Evolutionary conservation across 192 early-diverging fungal species (phyloP), one percentile per base, ranked within the genome.

Genomic region (Backusella luteola): DNA sequence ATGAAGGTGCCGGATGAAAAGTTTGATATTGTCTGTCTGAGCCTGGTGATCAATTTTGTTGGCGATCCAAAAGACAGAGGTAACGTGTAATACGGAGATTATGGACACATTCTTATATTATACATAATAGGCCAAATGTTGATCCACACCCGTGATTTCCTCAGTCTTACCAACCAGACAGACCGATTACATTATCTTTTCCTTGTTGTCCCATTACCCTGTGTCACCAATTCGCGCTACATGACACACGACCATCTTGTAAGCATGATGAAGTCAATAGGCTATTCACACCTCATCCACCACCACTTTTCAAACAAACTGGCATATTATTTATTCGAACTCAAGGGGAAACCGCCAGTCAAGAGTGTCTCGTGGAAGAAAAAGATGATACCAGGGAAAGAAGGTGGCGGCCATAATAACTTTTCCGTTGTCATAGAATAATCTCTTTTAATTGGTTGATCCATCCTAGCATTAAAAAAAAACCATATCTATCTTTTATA

Each of bases 11-110:
- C 88, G 0, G 74, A 80, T 0, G 84, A 91, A 0, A 74, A 80
- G 23, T 97, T 94, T 80, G 86, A 97, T 69, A 87, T 94, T 32
- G 82, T 97, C 0, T 94, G 93, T 72, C 84, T 97, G 19, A 92
- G 89, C 15, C 78, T 97, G 0, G 96, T 97, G 0, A 90, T 97
- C 59, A 97, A 97, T 80, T 97, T 97, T 89, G 92, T 95, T 0
- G 91, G 91, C 4, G 93, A 95, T 84, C 86, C 91, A 3, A 80
- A 71, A 9, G 83, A 85, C 49, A 84, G 96, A 79, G 96, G 95
- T 80, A 79, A 34, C n/a, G 23, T 6, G 38, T 19, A 32, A 66
- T 6, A 11, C 11, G 23, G 32, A 17, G 23, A 17, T 1, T 42
- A 14, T 0, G 5, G 19, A 39, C 11, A 17, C 4, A n/a, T 34